Base-by-base conservation (phyloP, 768 basidiomycete genomes). In the Rhodotorula diobovata region DNA sequence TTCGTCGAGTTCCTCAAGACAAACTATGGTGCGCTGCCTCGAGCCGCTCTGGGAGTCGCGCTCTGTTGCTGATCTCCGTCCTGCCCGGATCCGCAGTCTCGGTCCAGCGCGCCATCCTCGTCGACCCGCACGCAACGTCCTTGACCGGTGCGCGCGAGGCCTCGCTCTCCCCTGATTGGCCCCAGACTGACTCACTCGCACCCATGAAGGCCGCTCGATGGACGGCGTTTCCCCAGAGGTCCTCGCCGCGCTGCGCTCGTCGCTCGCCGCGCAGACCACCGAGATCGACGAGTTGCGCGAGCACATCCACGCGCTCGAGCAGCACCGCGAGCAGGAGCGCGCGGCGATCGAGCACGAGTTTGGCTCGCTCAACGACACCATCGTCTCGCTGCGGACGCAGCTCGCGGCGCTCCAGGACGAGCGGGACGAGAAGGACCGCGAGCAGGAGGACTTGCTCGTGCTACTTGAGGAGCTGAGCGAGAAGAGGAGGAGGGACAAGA, bases 1-100 rank as follows among this genome's bases (percentile, higher is more conserved):
- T 98, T 98, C 81, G 87, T 96, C 12, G 96, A 99, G 80, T 99
- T 97, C 80, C 94, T 92, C 90, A 98, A 98, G 82, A 93, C 91
- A 57, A 94, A 95, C 78, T 96, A 93, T 78, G 91, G 95, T 95
- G 28, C 5, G 45, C 23, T 30, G 1, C n/a, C 10, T 34, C 30
- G 48, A 28, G 30, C 10, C 9, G 14, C 39, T 50, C 5, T 61
- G 15, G 8, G 23, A 30, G 2, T 11, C 11, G 50, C 14, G n/a
- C 35, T 56, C 56, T 11, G 4, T 4, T 4, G 23, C 23, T 6
- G 48, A 28, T 25, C 57, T 39, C 63, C 6, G 16, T 39, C 30
- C 45, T 21, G 25, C 3, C 37, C 41, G n/a, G n/a, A 0, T 69
- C 39, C 30, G 10, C 60, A 83, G 82, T 82, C 63, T 81, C 81